These are phyloP conservation scores for Fomitopsis palustris DNA, from an alignment of 1,284 basidiomycete species.

Conservation along the genomic window DNA sequence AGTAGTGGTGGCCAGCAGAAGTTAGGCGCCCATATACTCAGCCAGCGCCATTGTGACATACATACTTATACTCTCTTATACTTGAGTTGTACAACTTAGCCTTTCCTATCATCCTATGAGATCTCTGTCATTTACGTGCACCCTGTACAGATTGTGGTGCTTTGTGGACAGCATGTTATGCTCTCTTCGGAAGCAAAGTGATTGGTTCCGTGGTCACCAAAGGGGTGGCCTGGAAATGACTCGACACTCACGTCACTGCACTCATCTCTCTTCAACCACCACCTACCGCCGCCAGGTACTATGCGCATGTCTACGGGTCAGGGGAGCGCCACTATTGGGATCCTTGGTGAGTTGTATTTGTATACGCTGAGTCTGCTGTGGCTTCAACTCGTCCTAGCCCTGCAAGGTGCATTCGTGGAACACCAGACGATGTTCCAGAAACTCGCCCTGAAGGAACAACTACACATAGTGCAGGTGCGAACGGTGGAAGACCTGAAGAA, in stretches of 20 bases:
- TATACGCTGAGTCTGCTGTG: not conserved
- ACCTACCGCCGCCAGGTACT: not conserved
- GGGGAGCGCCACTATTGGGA: slow-evolving; percentile 29
- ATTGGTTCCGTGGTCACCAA: not conserved
- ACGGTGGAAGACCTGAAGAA: slow-evolving; percentile 69
- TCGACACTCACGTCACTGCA: not conserved
- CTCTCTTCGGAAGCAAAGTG: too few relatives aligned
- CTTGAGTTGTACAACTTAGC: too few relatives aligned
- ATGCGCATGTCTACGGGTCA: slow-evolving; percentile 13
- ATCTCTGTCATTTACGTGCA: too few relatives aligned
- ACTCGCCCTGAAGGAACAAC: slow-evolving; percentile 41
- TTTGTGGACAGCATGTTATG: too few relatives aligned
- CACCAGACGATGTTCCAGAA: slow-evolving; percentile 73
- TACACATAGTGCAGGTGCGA: slow-evolving; percentile 67
- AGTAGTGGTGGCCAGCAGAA: too few relatives aligned
- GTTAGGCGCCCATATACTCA: too few relatives aligned
- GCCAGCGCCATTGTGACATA: too few relatives aligned
- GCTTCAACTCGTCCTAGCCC: slow-evolving; percentile 44
- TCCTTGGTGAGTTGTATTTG: slow-evolving; percentile 28
- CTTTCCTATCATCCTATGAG: too few relatives aligned
- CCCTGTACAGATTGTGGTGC: too few relatives aligned
- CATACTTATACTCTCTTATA: too few relatives aligned
- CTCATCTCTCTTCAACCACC: not conserved
- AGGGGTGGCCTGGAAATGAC: not conserved
- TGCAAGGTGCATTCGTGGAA: slow-evolving; percentile 94